Evolutionary conservation across 148 eudicot species (phyloP), one percentile per base, ranked within the genome.

Genomic region (Cornus suecica): DNA sequence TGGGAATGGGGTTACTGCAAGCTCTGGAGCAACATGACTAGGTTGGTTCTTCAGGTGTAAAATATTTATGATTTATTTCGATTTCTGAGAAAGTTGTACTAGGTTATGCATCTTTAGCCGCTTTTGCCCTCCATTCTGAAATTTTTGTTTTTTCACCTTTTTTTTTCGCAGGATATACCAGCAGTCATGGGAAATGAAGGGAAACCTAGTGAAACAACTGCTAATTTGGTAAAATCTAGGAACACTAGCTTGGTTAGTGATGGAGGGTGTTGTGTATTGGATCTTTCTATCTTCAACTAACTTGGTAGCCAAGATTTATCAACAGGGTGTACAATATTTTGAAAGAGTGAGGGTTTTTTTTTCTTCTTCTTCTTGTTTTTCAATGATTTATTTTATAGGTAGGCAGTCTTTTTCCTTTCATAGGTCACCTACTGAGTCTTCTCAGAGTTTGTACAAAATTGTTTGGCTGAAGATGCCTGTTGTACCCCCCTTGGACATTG

Each of bases 1-100:
- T 77, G 91, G 87, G 32, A 61, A 74, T 76, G 89, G 88, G 31
- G 80, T 69, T 51, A 26, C 81, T 25, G 84, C 79, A n/a, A 76
- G 76, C 63, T 74, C 85, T 60, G 84, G 84, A 75, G 74, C 77
- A 23, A 63, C 77, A 1, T 85, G 68, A 83, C 62, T 61, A 37
- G 32, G 80, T 78, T 76, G 62, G 77, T 80, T 83, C 78, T 18
- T n/a, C 20, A 8, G 2, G 1, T 18, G 62, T 25, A 22, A 2
- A 4, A 22, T n/a, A 58, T n/a, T 58, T 58, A 20, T 58, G 9
- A 22, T 20, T 48, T 2, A 48, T 48, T 48, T 48, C 18, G 54
- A 48, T 48, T 16, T 13, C 18, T 2, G 54, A 48, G 54, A 14
- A 48, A 48, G 20, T 48, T 10, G 3, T 15, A 15, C 15, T 48